Percentiles rank a stretch among this genome's conserved stretches.
These are phyloP conservation scores for Talaromyces sp. DNA, from an alignment of 2,329 filamentous ascomycete genomes.

Conservation along the genomic window DNA sequence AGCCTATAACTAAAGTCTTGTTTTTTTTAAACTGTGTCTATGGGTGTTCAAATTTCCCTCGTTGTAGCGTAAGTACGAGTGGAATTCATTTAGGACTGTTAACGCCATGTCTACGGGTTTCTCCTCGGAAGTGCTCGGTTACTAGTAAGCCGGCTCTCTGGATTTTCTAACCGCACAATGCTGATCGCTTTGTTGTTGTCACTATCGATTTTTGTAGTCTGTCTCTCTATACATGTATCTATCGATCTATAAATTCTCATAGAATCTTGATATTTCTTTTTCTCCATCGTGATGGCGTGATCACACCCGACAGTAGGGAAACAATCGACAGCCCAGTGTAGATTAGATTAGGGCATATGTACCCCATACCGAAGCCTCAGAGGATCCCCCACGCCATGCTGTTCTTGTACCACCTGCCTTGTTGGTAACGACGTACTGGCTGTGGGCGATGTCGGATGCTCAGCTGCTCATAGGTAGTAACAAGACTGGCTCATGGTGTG, in stretches of 20 bases:
- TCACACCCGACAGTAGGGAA: background rate
- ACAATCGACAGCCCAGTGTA: background rate
- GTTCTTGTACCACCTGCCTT: background rate
- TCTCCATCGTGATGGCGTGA: background rate
- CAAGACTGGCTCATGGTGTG: background rate
- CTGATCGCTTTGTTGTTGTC: background rate
- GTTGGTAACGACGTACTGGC: background rate
- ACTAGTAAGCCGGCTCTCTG: background rate
- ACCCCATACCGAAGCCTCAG: conserved; percentile 1
- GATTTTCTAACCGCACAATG: background rate
- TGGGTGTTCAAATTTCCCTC: background rate
- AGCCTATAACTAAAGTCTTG: background rate
- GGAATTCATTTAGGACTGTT: background rate
- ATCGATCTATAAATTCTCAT: background rate
- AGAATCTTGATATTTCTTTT: background rate
- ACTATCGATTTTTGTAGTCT: background rate
- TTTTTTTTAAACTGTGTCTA: background rate
- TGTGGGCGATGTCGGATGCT: background rate
- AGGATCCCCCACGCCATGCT: conserved; percentile 1
- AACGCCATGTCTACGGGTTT: background rate
- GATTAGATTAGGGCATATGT: conserved; percentile 1
- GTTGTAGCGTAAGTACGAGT: background rate
- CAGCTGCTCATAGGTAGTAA: background rate
- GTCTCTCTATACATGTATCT: background rate
- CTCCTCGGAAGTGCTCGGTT: background rate